phyloP scores from a whole-genome alignment of 2,329 filamentous ascomycete species.

The Pseudogymnoascus sp. region DNA sequence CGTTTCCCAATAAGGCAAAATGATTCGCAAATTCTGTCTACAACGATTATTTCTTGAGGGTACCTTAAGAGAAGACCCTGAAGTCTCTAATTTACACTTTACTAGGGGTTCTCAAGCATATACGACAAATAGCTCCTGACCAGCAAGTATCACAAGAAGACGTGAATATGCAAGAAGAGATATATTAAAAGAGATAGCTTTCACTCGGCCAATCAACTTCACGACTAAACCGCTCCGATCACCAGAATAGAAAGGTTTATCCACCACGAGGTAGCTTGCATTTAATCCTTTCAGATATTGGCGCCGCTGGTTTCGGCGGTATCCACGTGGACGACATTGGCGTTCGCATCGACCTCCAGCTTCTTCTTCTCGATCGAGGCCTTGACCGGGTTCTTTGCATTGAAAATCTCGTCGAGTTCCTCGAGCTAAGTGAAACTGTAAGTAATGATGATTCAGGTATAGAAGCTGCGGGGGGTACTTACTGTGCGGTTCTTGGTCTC shows the following conservation, averaged over 20 bases:
- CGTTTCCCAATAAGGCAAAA: neutral
- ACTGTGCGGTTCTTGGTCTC: conserved; percentile 41
- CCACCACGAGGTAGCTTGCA: neutral
- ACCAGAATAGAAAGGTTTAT: neutral
- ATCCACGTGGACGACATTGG: conserved; percentile 18
- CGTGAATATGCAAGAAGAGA: neutral
- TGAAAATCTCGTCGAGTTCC: conserved; percentile 45
- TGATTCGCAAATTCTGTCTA: neutral
- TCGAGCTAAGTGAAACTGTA: conserved; percentile 31
- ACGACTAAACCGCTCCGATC: neutral
- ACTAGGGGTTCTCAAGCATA: neutral
- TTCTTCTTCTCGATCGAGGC: conserved; percentile 36
- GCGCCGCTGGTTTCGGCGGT: neutral
- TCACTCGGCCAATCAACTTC: neutral
- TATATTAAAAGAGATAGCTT: neutral
- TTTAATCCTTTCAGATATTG: neutral
- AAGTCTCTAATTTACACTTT: neutral
- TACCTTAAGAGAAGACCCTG: neutral
- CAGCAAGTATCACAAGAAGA: neutral
- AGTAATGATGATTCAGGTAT: neutral
- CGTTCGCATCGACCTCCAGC: conserved; percentile 28
- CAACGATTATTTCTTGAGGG: neutral
- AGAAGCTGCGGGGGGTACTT: neutral
- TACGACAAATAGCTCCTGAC: neutral
- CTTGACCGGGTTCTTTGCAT: conserved; percentile 37